Conservation (phyloP, 306 rosid genomes). For the Abrus precatorius region DNA sequence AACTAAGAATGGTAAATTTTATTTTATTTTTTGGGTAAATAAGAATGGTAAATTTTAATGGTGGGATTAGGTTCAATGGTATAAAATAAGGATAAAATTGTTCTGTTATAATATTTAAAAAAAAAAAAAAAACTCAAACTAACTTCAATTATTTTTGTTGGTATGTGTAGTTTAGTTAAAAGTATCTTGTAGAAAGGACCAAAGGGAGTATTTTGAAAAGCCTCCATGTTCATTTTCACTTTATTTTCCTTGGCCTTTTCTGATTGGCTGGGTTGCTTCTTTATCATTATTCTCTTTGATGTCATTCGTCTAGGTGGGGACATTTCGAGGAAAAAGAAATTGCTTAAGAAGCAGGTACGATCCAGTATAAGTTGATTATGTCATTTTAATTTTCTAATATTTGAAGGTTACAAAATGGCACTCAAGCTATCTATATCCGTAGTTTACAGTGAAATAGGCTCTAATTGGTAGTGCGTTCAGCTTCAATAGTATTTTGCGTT, state of each 20-base stretch:
- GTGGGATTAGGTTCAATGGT: no score
- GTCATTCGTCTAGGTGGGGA: constrained; percentile 75
- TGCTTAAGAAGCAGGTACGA: constrained; percentile 88
- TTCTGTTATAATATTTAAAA: no score
- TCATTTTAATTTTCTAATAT: constrained; percentile 9
- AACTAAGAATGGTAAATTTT: no score
- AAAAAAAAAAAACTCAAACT: no score
- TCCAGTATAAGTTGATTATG: constrained; percentile 16
- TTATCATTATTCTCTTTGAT: constrained; percentile 25
- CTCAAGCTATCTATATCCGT: constrained; percentile 14
- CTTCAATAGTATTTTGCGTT: constrained; percentile 12
- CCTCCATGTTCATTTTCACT: constrained; percentile 17
- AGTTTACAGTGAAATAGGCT: constrained; percentile 3
- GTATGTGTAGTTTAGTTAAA: no score
- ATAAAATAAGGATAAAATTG: no score
- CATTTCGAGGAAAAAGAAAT: constrained; percentile 83
- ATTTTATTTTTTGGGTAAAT: no score
- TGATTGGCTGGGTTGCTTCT: constrained; percentile 27
- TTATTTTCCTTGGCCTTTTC: constrained; percentile 33
- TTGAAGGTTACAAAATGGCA: constrained; percentile 20
- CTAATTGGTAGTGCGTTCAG: constrained; percentile 5
- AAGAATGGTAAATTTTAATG: no score
- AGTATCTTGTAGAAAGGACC: no score
- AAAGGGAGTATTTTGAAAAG: background rate
- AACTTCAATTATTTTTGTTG: no score